Evolutionary conservation across 208 protist genomes (phyloP).

Genomic region (Acanthamoeba lenticulata): DNA sequence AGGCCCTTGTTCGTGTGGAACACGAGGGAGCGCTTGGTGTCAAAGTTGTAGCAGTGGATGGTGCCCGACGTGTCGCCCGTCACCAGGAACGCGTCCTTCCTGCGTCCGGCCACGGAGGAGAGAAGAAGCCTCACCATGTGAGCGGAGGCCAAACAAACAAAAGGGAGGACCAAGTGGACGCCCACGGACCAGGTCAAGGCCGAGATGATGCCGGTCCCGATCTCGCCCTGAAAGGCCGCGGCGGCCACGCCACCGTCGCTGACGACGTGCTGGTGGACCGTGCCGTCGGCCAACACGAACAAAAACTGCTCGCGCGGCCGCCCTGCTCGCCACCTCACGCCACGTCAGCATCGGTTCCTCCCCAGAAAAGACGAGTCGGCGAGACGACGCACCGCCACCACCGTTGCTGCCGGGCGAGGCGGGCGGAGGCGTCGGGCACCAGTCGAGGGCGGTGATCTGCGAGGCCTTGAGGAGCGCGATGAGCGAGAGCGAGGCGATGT

Average conservation of each 20-base stretch:
- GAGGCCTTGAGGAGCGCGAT: conserved; percentile 33
- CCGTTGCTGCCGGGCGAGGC: not conserved
- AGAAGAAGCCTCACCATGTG: not conserved
- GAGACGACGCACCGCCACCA: no score
- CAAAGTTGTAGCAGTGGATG: conserved; percentile 33
- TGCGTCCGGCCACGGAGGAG: not conserved
- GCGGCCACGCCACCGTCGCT: not conserved
- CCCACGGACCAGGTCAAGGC: not conserved
- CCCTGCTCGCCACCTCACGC: not conserved
- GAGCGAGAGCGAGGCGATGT: not conserved
- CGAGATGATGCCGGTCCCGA: conserved; percentile 56
- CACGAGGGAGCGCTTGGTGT: not conserved
- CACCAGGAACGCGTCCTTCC: conserved; percentile 10
- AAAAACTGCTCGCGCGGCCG: conserved; percentile 5
- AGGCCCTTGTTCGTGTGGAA: conserved; percentile 39
- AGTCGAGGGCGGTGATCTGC: conserved; percentile 46
- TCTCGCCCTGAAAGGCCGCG: not conserved
- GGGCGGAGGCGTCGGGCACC: not conserved
- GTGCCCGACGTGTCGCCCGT: conserved; percentile 23
- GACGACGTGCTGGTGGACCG: not conserved
- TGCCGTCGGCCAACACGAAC: conserved; percentile 20
- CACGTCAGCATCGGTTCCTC: no score
- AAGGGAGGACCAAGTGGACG: not conserved
- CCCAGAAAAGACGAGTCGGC: no score
- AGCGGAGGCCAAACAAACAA: not conserved